A percentile compares a stretch with the other conserved stretches of the same genome.
Conservation (phyloP, 208 protist species). For the Naegleria gruberi region DNA sequence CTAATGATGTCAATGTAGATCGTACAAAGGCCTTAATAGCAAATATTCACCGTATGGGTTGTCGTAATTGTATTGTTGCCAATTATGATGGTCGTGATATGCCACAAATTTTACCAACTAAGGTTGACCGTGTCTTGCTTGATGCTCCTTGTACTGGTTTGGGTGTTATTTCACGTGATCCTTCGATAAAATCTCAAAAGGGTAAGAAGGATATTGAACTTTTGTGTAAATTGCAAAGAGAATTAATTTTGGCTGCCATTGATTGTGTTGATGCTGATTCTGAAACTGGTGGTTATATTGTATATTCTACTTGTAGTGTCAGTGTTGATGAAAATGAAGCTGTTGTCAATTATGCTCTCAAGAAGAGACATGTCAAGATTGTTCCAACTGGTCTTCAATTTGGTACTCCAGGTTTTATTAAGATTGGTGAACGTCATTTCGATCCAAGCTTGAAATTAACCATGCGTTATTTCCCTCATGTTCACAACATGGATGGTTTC, state of each 20-base stretch:
- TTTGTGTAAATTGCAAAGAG: constrained; percentile 82
- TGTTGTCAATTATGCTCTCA: constrained; percentile 92
- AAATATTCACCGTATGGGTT: constrained; percentile 91
- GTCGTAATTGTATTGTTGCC: constrained; percentile 81
- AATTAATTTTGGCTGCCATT: constrained; percentile 93
- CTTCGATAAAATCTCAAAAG: constrained; percentile 86
- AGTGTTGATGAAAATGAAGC: constrained; percentile 96
- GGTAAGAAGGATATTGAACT: constrained; percentile 77
- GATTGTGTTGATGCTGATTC: constrained; percentile 76
- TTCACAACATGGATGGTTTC: constrained; percentile 99
- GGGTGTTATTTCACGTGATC: constrained; percentile 96
- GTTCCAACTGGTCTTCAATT: constrained; percentile 87
- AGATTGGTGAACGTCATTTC: constrained; percentile 28
- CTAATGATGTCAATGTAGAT: constrained; percentile 93
- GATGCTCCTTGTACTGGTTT: constrained; percentile 98
- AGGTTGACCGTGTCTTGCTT: constrained; percentile 77
- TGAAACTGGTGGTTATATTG: constrained; percentile 82
- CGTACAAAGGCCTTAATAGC: constrained; percentile 86
- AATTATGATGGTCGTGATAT: constrained; percentile 88
- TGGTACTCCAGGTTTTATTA: constrained; percentile 53
- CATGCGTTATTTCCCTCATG: constrained; percentile 91
- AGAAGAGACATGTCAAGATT: constrained; percentile 77
- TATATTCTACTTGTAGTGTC: constrained; percentile 97
- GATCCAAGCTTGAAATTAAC: constrained; percentile 26
- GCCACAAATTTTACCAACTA: constrained; percentile 70